Conservation (phyloP, 164 flowering plant genomes). For the Kalanchoe fedtschenkoi region DNA sequence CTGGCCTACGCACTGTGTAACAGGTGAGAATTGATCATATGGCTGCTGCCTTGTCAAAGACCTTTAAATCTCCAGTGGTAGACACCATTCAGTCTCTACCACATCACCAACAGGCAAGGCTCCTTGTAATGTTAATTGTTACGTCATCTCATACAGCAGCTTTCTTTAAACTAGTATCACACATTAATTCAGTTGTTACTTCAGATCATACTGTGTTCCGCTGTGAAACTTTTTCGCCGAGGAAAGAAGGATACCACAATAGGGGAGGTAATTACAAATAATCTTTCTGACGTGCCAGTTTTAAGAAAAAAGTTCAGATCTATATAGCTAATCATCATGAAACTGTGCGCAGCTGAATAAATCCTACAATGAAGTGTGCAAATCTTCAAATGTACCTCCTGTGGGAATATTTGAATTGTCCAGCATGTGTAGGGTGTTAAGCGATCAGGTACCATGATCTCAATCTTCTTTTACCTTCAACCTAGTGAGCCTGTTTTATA, state of each 20-base stretch:
- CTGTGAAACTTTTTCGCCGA: constrained; percentile 56
- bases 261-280: constrained; percentile 77
- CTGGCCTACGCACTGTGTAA: constrained; percentile 7
- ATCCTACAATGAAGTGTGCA: constrained; percentile 63
- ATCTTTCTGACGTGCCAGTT: no score
- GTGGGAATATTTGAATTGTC: constrained; percentile 58
- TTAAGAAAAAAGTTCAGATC: no score
- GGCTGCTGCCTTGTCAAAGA: constrained; percentile 76
- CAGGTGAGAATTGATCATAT: constrained; percentile 86
- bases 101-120: constrained; percentile 84
- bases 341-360: constrained; percentile 49
- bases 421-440: constrained; percentile 68
- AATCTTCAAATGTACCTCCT: constrained; percentile 48
- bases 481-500: not conserved
- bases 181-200: not conserved
- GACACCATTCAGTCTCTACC: constrained; percentile 90
- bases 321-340: constrained; percentile 2
- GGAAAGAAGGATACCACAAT: constrained; percentile 65
- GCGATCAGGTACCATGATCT: constrained; percentile 59
- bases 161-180: not conserved
- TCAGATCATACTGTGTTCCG: constrained; percentile 81
- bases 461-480: not conserved
- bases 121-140: not conserved
- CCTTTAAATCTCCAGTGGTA: constrained; percentile 59
- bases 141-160: not conserved